Evolutionary conservation across 1,139 yeast genomes (phyloP), one percentile per base, ranked within the genome.

Genomic region (Geotrichum fermentans): DNA sequence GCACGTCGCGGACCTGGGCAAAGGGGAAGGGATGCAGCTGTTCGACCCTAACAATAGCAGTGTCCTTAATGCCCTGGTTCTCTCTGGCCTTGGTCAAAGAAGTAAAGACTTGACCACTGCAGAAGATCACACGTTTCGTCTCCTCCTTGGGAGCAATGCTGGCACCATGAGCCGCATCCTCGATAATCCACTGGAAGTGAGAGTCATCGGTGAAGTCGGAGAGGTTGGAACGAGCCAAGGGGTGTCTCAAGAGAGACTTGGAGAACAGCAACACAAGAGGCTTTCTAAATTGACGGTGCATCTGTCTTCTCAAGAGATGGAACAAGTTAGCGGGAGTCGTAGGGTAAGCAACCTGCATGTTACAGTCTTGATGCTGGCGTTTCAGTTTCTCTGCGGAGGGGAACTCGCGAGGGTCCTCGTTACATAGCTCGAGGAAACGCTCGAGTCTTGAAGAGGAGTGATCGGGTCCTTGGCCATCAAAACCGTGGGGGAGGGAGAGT

Each of bases 401-500:
- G 95, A 87, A 94, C 63, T 68, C 73, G 73, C 97, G 84, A 62
- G 87, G 90, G 69, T 94, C 98, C 74, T 94, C 99, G 68, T 90
- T 92, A 68, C 96, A 84, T 67, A 94, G 73, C 74, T 87, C 96
- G 70, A 94, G 79, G 74, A 89, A 94, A 75, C 99, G 83, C 75
- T 94, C 99, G 53, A 94, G 74, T 78, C 98, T 84, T 64, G 96
- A 97, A 54, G 96, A 87, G 33, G 98, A 92, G 73, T 94, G 99
- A 74, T 94, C 99, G 59, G 98, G 98, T 64, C 99, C 99, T 76
- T 92, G 98, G 60, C 99, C 99, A 70, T 94, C 99, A 69, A 90
- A 94, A 74, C 99, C 99, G 69, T 94, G 99, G 55, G 99, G 99
- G 70, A 94, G 79, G 4, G 97, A 87, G 61, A 94, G 74, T 44